Conservation (phyloP, 768 basidiomycete species). For the Sporobolomyces pararoseus region DNA sequence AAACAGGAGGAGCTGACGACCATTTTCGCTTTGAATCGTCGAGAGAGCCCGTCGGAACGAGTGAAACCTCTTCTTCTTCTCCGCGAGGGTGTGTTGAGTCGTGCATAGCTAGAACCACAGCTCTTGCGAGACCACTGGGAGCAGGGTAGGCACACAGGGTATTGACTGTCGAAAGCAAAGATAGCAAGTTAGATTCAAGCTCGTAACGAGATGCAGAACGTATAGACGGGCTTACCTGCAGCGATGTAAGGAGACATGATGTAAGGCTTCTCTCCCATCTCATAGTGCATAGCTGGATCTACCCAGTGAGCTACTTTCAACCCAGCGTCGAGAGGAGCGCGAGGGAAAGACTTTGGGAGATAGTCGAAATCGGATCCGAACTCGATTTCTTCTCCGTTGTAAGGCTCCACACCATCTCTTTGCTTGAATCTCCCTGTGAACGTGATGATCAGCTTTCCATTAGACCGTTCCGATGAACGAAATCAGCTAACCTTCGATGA, state of each 20-base stretch:
- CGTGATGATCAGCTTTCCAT: no score
- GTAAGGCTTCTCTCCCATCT: slow-evolving; percentile 35
- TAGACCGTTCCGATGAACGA: no score
- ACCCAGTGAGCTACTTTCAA: slow-evolving; percentile 40
- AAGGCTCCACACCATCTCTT: slow-evolving; percentile 31
- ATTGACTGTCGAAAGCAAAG: neutral
- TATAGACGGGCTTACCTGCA: slow-evolving; percentile 13
- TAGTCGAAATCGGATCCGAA: slow-evolving; percentile 43
- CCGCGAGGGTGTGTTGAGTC: slow-evolving; percentile 4
- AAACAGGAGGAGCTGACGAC: slow-evolving; percentile 26
- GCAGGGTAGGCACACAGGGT: slow-evolving; percentile 30
- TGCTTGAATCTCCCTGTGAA: slow-evolving; percentile 42
- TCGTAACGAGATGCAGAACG: neutral
- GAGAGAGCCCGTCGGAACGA: slow-evolving; percentile 39
- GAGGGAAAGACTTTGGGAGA: slow-evolving; percentile 42
- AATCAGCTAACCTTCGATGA: no score
- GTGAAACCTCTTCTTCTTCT: neutral
- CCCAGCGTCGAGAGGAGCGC: slow-evolving; percentile 42
- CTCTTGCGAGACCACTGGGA: slow-evolving; percentile 16
- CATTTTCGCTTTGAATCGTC: slow-evolving; percentile 12
- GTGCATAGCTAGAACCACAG: slow-evolving; percentile 25
- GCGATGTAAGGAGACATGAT: slow-evolving; percentile 44
- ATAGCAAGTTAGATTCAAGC: neutral
- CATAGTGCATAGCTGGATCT: slow-evolving; percentile 40
- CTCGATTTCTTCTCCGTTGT: slow-evolving; percentile 42